Conservation (phyloP, 805 yeast species). For the Schwanniomyces polymorphus region DNA sequence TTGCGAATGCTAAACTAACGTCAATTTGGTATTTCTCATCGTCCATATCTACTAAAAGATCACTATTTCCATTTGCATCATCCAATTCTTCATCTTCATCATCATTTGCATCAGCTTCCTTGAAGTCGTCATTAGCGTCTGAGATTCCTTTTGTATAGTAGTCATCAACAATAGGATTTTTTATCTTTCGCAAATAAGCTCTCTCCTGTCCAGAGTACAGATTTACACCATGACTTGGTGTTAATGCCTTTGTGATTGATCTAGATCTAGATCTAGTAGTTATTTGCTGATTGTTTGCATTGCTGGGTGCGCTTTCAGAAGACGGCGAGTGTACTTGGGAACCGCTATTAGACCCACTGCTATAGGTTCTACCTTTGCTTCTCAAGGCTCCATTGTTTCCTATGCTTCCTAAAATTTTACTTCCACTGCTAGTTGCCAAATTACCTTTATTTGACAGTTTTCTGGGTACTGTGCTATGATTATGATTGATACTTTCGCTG, state of each 20-base stretch:
- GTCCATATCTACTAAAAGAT: conserved; percentile 39
- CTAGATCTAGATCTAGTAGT: conserved; percentile 13
- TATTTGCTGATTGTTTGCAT: not conserved
- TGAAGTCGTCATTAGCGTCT: conserved; percentile 29
- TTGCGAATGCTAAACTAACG: conserved; percentile 36
- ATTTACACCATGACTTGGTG: conserved; percentile 10
- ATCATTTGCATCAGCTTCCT: conserved; percentile 17
- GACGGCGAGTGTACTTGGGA: not conserved
- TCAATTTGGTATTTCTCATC: conserved; percentile 51
- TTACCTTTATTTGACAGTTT: not conserved
- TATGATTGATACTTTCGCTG: not conserved
- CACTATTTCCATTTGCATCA: conserved; percentile 18
- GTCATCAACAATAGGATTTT: conserved; percentile 63
- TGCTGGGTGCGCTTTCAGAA: not conserved
- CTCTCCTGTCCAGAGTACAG: conserved; percentile 63
- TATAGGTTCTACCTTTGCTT: not conserved
- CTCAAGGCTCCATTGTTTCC: not conserved
- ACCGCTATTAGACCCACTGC: not conserved
- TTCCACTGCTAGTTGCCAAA: not conserved
- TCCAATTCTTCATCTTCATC: conserved; percentile 24
- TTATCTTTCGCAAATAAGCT: conserved; percentile 61
- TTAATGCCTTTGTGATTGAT: conserved; percentile 16
- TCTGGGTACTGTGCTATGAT: not conserved
- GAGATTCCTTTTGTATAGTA: conserved; percentile 69
- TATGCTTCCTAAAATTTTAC: not conserved